phyloP scores from a whole-genome alignment of 345 rosid genomes.

The Salix brachista region DNA sequence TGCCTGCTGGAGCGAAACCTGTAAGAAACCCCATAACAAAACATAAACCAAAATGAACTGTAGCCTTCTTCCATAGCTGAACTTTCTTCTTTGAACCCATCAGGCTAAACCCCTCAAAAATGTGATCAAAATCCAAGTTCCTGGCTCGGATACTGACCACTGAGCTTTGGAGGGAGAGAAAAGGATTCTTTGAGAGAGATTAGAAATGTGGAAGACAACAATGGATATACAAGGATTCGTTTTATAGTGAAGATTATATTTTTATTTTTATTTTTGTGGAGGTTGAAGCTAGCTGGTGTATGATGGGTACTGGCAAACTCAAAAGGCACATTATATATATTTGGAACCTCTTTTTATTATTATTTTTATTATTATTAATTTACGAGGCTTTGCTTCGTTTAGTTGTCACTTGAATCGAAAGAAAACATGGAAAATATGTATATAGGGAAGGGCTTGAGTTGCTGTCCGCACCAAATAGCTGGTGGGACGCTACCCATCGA shows the following conservation, averaged over 20 bases:
- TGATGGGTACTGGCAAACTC: conserved; percentile 32
- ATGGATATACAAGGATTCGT: background rate
- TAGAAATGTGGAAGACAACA: conserved; percentile 3
- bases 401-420: conserved; percentile 39
- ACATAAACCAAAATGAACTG: conserved; percentile 69
- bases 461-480: conserved; percentile 45
- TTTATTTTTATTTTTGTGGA: background rate
- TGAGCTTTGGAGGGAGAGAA: background rate
- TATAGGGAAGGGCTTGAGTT: conserved; percentile 9
- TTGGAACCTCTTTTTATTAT: background rate
- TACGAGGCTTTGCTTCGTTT: conserved; percentile 26
- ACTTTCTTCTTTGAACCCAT: conserved; percentile 76
- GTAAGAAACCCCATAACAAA: conserved; percentile 85
- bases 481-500: conserved; percentile 51
- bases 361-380: background rate
- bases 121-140: background rate
- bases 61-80: conserved; percentile 82
- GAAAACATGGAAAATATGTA: conserved; percentile 19
- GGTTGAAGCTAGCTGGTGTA: conserved; percentile 10
- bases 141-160: background rate
- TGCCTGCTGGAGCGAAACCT: conserved; percentile 81
- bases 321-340: background rate
- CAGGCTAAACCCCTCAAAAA: background rate
- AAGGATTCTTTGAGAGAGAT: background rate
- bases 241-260: background rate